These are phyloP conservation scores for Clarireedia hainanense DNA, from an alignment of 2,329 filamentous ascomycete species.

Conservation along the genomic window DNA sequence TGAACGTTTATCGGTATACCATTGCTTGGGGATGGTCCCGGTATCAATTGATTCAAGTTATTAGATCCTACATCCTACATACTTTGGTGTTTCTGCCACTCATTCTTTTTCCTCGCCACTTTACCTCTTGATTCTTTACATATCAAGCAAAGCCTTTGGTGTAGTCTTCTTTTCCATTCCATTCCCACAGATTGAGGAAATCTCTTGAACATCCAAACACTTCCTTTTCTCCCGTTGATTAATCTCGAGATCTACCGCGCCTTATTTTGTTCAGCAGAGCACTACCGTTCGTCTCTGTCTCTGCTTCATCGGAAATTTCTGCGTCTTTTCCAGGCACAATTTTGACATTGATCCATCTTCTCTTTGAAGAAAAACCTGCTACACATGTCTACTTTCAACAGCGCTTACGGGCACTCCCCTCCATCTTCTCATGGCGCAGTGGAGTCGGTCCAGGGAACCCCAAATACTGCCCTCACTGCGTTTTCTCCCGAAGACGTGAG, in stretches of 20 bases:
- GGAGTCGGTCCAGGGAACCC: constrained; percentile 54
- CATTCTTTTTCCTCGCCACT: not conserved
- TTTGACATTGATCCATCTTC: not conserved
- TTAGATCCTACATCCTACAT: not conserved
- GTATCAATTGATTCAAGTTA: not conserved
- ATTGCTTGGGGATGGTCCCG: not conserved
- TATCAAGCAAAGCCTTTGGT: not conserved
- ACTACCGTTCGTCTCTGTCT: not conserved
- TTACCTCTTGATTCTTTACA: not conserved
- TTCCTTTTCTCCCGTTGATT: not conserved
- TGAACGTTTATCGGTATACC: not conserved
- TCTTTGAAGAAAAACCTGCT: not conserved
- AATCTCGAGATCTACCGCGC: not conserved
- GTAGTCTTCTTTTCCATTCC: not conserved
- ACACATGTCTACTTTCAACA: constrained; percentile 11
- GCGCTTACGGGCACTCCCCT: constrained; percentile 10
- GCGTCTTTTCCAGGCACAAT: not conserved
- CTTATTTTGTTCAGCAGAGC: not conserved
- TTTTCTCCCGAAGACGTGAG: constrained; percentile 52
- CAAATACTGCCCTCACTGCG: constrained; percentile 54
- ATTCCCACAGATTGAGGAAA: not conserved
- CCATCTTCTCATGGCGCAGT: constrained; percentile 39
- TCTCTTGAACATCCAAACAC: not conserved
- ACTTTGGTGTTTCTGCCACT: not conserved
- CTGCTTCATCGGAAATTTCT: not conserved